phyloP scores from a whole-genome alignment of 139 green algal genomes.

The Chlamydomonas applanata region DNA sequence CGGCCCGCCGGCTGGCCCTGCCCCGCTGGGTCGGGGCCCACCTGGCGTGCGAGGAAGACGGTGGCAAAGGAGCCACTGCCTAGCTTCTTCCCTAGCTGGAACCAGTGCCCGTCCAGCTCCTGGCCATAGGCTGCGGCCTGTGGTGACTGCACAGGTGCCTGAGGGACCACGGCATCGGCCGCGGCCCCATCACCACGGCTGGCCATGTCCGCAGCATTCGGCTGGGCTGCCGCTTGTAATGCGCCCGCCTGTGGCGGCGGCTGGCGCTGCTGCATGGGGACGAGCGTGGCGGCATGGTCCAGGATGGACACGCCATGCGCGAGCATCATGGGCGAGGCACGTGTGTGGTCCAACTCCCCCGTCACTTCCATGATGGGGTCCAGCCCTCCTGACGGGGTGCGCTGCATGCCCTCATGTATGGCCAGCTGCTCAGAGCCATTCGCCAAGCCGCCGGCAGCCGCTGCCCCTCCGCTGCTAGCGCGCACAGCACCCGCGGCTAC shows the following conservation, averaged over 20 bases:
- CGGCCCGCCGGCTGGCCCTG: not conserved
- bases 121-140: not conserved
- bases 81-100: conserved; percentile 18
- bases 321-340: too few relatives aligned
- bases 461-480: too few relatives aligned
- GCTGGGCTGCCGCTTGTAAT: too few relatives aligned
- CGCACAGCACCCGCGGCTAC: too few relatives aligned
- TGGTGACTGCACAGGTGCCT: not conserved
- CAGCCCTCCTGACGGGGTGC: not conserved
- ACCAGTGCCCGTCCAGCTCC: conserved; percentile 8
- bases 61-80: conserved; percentile 37
- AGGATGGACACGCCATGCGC: too few relatives aligned
- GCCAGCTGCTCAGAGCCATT: too few relatives aligned
- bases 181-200: too few relatives aligned
- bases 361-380: conserved; percentile 3
- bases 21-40: not conserved
- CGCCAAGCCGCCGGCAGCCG: too few relatives aligned
- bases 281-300: too few relatives aligned
- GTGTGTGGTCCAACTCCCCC: not conserved
- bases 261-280: not conserved
- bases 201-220: too few relatives aligned
- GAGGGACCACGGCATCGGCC: too few relatives aligned
- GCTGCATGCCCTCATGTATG: too few relatives aligned
- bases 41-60: conserved; percentile 31
- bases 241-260: not conserved